Conservation (phyloP, 2,329 filamentous ascomycete species). For the Epichloe sp. region DNA sequence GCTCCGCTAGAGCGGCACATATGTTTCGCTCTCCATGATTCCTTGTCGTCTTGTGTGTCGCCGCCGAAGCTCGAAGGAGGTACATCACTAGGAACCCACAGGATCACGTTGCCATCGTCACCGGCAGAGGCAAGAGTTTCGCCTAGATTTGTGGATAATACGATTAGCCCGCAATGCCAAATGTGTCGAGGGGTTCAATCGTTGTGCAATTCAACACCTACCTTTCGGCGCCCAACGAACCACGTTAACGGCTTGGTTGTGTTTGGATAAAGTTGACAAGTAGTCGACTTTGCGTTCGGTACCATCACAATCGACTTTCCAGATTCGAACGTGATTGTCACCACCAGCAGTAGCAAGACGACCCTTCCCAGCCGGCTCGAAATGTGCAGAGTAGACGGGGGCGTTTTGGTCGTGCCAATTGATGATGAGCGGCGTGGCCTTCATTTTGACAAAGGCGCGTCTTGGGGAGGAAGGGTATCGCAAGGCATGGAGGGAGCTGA, state of each 20-base stretch:
- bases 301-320: conserved; percentile 75
- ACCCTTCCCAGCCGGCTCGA: conserved; percentile 83
- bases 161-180: neutral
- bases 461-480: conserved; percentile 14
- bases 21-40: conserved; percentile 91
- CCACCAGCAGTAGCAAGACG: conserved; percentile 87
- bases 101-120: conserved; percentile 91
- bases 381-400: conserved; percentile 94
- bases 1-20: conserved; percentile 94
- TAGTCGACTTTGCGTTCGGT: conserved; percentile 86
- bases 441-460: conserved; percentile 50
- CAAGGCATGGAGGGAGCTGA: conserved; percentile 17
- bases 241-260: conserved; percentile 96
- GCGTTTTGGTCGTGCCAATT: conserved; percentile 98
- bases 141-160: conserved; percentile 35
- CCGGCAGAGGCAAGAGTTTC: conserved; percentile 90
- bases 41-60: conserved; percentile 81
- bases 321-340: conserved; percentile 92
- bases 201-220: conserved; percentile 25
- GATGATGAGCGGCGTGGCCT: conserved; percentile 89
- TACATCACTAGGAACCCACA: conserved; percentile 84
- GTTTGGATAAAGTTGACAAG: conserved; percentile 79
- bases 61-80: conserved; percentile 61
- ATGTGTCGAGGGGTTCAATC: neutral
- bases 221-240: conserved; percentile 92